phyloP scores from a whole-genome alignment of 192 early-diverging fungal genomes.

The Backusella australiensis region DNA sequence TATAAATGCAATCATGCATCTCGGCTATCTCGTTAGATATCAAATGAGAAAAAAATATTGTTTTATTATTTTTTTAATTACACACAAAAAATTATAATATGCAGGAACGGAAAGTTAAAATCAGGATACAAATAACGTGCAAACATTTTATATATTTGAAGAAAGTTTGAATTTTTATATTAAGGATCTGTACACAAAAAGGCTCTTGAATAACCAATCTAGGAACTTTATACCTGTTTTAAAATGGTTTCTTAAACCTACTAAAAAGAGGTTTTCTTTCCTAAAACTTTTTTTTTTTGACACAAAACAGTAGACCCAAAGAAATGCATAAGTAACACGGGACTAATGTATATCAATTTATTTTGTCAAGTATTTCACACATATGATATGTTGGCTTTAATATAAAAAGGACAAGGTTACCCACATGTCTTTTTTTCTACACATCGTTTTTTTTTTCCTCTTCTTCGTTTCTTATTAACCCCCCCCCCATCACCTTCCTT shows the following conservation, averaged over 20 bases:
- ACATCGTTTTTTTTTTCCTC: not conserved
- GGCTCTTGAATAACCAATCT: not conserved
- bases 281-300: slow-evolving; percentile 8
- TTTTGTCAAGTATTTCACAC: not conserved
- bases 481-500: not conserved
- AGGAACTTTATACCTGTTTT: slow-evolving; percentile 11
- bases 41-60: not conserved
- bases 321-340: not conserved
- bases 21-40: not conserved
- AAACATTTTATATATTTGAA: not conserved
- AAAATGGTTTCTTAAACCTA: not conserved
- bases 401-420: not conserved
- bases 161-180: not conserved
- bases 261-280: not conserved
- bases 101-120: not conserved
- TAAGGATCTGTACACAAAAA: not conserved
- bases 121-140: not conserved
- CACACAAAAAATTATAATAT: not conserved
- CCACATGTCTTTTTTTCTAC: not conserved
- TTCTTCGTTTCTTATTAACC: not conserved
- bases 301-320: not conserved
- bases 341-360: not conserved
- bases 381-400: not conserved
- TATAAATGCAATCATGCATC: not conserved
- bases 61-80: not conserved